These are phyloP conservation scores for Heritiera fomes DNA, from an alignment of 345 rosid species.

Conservation along the genomic window DNA sequence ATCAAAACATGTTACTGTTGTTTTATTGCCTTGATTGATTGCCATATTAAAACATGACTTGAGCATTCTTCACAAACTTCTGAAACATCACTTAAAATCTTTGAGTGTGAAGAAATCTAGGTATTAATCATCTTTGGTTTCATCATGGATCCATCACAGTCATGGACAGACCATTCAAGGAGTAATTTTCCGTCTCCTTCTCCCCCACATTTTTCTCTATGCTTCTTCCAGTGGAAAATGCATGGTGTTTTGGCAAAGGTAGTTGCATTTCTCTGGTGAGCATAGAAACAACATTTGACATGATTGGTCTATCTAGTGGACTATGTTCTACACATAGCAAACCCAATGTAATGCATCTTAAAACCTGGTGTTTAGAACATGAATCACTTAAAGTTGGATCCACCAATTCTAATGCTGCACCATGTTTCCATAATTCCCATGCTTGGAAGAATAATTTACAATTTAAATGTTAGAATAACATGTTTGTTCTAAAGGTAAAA, in stretches of 20 bases:
- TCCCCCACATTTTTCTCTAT: background rate
- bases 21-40: no score
- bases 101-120: no score
- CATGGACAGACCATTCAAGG: background rate
- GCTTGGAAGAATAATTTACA: background rate
- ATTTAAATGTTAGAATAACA: background rate
- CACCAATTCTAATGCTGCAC: background rate
- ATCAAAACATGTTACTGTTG: no score
- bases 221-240: background rate
- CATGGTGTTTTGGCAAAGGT: background rate
- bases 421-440: constrained; percentile 8
- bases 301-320: background rate
- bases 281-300: background rate
- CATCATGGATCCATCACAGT: background rate
- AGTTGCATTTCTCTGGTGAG: background rate
- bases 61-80: no score
- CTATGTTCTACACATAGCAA: background rate
- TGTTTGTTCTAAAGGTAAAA: background rate
- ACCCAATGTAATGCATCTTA: background rate
- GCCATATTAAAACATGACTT: no score
- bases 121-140: background rate
- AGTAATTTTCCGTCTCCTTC: background rate
- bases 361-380: background rate
- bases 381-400: constrained; percentile 6
- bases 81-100: no score